Evolutionary conservation across 805 yeast species (phyloP).

Genomic region (Huiozyma sinensis): DNA sequence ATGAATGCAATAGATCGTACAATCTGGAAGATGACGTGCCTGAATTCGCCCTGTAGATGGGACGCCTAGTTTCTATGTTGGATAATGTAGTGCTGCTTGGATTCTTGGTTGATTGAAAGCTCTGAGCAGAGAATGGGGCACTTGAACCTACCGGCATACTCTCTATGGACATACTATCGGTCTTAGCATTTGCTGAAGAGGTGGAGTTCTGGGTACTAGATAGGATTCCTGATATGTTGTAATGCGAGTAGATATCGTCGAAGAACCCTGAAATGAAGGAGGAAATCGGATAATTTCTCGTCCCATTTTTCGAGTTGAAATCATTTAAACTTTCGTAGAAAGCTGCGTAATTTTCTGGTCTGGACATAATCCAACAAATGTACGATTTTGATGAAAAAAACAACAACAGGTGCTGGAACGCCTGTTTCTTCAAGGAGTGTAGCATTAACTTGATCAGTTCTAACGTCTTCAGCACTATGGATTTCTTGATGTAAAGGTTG

Average conservation of each 20-base stretch:
- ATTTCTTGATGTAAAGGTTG: slow-evolving; percentile 32
- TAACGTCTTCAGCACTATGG: slow-evolving; percentile 30
- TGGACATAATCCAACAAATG: slow-evolving; percentile 39
- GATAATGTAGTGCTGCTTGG: background rate
- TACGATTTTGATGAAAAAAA: slow-evolving; percentile 38
- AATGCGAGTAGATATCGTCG: slow-evolving; percentile 20
- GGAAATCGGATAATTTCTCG: slow-evolving; percentile 1
- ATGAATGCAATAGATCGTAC: slow-evolving; percentile 1
- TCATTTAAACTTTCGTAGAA: slow-evolving; percentile 6
- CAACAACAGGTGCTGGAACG: slow-evolving; percentile 37
- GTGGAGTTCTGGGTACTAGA: slow-evolving; percentile 3
- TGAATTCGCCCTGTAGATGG: background rate
- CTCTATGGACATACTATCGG: background rate
- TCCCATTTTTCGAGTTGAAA: slow-evolving; percentile 1
- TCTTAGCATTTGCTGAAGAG: background rate
- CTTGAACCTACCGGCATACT: no score
- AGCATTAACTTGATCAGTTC: slow-evolving; percentile 31
- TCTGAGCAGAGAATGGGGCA: background rate
- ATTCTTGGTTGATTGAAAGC: no score
- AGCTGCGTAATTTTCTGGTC: slow-evolving; percentile 36
- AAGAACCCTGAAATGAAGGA: slow-evolving; percentile 8
- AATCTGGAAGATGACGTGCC: background rate
- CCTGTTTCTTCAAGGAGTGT: slow-evolving; percentile 31
- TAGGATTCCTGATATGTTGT: slow-evolving; percentile 14
- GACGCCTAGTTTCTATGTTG: background rate